Percentiles rank a stretch among this genome's conserved stretches.
phyloP scores from a whole-genome alignment of 495 filamentous ascomycete genomes.

The Annulohypoxylon nitens region DNA sequence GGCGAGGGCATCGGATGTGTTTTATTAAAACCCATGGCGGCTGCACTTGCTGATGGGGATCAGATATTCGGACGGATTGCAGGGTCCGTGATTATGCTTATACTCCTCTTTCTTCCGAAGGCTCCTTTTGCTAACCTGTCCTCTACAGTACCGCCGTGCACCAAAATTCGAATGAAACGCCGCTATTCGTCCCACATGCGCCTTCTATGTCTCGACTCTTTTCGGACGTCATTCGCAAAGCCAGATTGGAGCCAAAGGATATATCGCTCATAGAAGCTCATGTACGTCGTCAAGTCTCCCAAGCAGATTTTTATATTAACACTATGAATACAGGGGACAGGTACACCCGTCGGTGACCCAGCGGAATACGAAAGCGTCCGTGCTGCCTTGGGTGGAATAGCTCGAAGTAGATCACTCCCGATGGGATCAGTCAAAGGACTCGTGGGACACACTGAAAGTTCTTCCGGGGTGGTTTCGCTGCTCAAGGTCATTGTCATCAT shows the following conservation, averaged over 20 bases:
- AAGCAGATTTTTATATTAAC: not conserved
- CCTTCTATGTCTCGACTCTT: slow-evolving; percentile 49
- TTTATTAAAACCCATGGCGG: slow-evolving; percentile 62
- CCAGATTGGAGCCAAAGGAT: slow-evolving; percentile 64
- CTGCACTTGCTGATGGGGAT: slow-evolving; percentile 58
- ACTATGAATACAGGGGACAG: slow-evolving; percentile 65
- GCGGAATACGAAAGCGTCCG: slow-evolving; percentile 40
- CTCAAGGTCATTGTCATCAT: slow-evolving; percentile 63
- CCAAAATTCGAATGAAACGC: slow-evolving; percentile 51
- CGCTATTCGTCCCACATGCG: slow-evolving; percentile 54
- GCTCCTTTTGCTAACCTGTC: not conserved
- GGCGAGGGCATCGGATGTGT: slow-evolving; percentile 64
- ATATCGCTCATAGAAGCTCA: slow-evolving; percentile 80
- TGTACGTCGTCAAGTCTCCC: slow-evolving; percentile 2
- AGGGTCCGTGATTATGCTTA: not conserved
- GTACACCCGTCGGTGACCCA: slow-evolving; percentile 76
- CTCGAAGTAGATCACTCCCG: not conserved
- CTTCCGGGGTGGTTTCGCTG: not conserved
- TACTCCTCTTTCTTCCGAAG: not conserved
- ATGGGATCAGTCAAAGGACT: slow-evolving; percentile 13
- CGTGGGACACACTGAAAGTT: slow-evolving; percentile 17
- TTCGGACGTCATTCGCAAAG: slow-evolving; percentile 36
- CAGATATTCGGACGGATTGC: slow-evolving; percentile 67
- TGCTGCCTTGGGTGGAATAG: slow-evolving; percentile 39
- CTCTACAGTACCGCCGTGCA: slow-evolving; percentile 56